Evolutionary conservation across 805 yeast genomes (phyloP).

Genomic region (Scheffersomyces ergatensis): DNA sequence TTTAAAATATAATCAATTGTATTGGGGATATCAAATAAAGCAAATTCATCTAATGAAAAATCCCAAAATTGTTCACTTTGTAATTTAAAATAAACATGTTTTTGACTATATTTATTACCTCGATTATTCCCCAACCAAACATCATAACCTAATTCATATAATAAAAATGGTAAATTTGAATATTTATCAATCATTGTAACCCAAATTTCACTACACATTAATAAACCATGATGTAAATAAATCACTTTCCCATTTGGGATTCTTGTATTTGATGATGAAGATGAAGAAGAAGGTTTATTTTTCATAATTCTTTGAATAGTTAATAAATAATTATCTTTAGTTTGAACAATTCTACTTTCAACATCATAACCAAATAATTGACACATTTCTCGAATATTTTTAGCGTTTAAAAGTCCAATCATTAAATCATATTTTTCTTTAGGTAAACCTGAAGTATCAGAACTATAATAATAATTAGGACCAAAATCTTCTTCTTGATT

Average conservation of each 20-base stretch:
- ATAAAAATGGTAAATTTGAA: slow-evolving; percentile 62
- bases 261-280: slow-evolving; percentile 10
- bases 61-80: slow-evolving; percentile 70
- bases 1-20: slow-evolving; percentile 70
- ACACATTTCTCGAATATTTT: slow-evolving; percentile 64
- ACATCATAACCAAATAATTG: slow-evolving; percentile 62
- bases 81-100: slow-evolving; percentile 48
- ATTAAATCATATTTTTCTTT: slow-evolving; percentile 24
- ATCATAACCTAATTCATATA: slow-evolving; percentile 83
- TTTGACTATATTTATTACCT: slow-evolving; percentile 81
- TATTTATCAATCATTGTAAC: slow-evolving; percentile 40
- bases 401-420: slow-evolving; percentile 43
- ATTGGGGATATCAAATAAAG: slow-evolving; percentile 85
- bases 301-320: slow-evolving; percentile 64
- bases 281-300: no score
- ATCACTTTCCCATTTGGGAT: slow-evolving; percentile 44
- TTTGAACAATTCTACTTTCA: slow-evolving; percentile 75
- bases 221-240: slow-evolving; percentile 86
- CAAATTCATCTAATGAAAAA: slow-evolving; percentile 88
- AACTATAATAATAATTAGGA: slow-evolving; percentile 19
- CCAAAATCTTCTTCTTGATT: slow-evolving; percentile 7
- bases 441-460: slow-evolving; percentile 14
- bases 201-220: slow-evolving; percentile 87
- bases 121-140: slow-evolving; percentile 77
- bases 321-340: slow-evolving; percentile 73